Conservation (phyloP, 2,329 filamentous ascomycete genomes). For the Aspergillus jensenii region DNA sequence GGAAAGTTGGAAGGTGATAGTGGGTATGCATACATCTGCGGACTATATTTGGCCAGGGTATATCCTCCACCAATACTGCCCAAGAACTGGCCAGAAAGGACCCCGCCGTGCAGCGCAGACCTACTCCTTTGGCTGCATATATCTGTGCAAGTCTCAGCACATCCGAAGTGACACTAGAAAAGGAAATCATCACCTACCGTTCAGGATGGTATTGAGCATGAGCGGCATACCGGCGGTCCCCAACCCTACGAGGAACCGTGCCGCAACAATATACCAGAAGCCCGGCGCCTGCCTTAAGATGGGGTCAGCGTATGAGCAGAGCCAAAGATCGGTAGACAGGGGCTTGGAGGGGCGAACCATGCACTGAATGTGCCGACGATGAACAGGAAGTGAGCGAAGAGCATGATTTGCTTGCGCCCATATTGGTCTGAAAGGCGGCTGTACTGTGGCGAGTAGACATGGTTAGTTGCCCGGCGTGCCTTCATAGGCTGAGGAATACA, state of each 20-base stretch:
- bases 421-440: too few relatives aligned
- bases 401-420: too few relatives aligned
- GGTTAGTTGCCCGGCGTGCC: background rate
- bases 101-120: background rate
- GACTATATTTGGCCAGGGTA: background rate
- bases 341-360: too few relatives aligned
- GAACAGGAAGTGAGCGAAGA: too few relatives aligned
- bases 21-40: background rate
- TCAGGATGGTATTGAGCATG: background rate
- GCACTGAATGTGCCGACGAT: too few relatives aligned
- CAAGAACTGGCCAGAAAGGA: background rate
- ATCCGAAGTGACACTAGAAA: too few relatives aligned
- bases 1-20: background rate
- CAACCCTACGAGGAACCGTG: background rate
- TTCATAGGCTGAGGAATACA: background rate
- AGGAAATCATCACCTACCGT: background rate
- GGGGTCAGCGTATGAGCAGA: background rate
- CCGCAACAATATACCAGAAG: background rate
- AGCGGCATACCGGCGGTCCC: background rate
- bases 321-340: too few relatives aligned
- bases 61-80: background rate
- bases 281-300: background rate
- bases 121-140: background rate
- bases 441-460: background rate
- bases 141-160: background rate